Conservation (phyloP, 2,329 filamentous ascomycete genomes). For the Dactylella cylindrospora region DNA sequence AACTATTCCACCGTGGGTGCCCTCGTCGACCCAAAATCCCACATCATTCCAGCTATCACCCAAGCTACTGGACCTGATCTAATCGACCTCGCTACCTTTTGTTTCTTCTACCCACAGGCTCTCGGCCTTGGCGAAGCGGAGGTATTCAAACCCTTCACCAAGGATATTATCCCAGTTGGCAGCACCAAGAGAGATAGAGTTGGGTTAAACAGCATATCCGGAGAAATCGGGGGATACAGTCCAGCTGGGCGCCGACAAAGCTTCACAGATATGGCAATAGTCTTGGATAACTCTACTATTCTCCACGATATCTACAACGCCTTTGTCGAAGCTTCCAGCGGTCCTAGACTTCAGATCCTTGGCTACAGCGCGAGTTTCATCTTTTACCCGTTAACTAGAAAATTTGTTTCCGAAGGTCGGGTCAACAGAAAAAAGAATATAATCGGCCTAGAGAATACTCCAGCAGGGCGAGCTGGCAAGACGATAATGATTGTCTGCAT, state of each 20-base stretch:
- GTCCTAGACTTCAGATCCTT: slow-evolving; percentile 7
- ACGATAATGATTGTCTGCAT: slow-evolving; percentile 41
- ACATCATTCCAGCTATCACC: slow-evolving; percentile 29
- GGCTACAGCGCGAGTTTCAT: slow-evolving; percentile 23
- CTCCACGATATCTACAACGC: slow-evolving; percentile 20
- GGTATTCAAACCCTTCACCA: slow-evolving; percentile 31
- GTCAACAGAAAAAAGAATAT: slow-evolving; percentile 27
- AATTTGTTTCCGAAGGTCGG: slow-evolving; percentile 18
- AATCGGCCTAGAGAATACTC: slow-evolving; percentile 30
- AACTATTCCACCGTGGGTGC: slow-evolving; percentile 18
- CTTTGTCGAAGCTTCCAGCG: slow-evolving; percentile 2
- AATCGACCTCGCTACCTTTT: slow-evolving; percentile 16
- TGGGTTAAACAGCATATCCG: slow-evolving; percentile 19
- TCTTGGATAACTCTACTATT: slow-evolving; percentile 7
- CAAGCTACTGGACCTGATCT: slow-evolving; percentile 18
- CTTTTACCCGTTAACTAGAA: slow-evolving; percentile 24
- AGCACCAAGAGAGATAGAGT: slow-evolving; percentile 10
- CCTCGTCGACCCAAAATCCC: slow-evolving; percentile 6
- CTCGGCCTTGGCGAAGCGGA: slow-evolving; percentile 2
- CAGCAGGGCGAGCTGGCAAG: slow-evolving; percentile 13
- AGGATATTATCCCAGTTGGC: slow-evolving; percentile 4
- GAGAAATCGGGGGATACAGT: slow-evolving; percentile 24
- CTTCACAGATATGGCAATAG: slow-evolving; percentile 31
- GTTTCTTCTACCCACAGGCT: slow-evolving; percentile 28
- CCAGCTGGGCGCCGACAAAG: slow-evolving; percentile 20